Base-by-base conservation (phyloP, 768 basidiomycete genomes). In the Fomitopsis pulvina region DNA sequence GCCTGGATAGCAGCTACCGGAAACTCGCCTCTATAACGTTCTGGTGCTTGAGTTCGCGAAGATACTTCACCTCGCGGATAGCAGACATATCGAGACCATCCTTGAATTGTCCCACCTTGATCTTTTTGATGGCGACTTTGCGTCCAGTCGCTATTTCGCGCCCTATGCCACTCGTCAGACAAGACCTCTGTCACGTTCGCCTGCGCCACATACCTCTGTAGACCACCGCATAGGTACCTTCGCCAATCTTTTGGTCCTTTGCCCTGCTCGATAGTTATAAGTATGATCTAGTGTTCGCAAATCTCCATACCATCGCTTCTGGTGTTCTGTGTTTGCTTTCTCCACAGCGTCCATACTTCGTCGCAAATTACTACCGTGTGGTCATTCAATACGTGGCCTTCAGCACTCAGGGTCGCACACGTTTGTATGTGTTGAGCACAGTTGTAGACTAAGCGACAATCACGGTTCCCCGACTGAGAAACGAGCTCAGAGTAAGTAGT, bases 81-180 rank as follows among this genome's bases (percentile, higher is more conserved):
- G 96, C 96, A 53, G 92, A 95, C 93, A 99, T 97, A 69, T 98
- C 95, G 28, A 99, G 77, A 11, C 96, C 96, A 68, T 98, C 96
- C 65, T 94, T 95, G 75, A 95, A 93, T 59, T 89, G 88, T 4
- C 93, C 92, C 12, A 94, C 86, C 61, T 95, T 95, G 57, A 96
- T 95, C 69, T 98, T 98, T 73, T 99, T 99, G 59, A 99, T 95
- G 50, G 96, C 96, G 0, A 97, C 84, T 67, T 85, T 87, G n/a
- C 83, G 73, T 26, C 82, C 82, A 2, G 87, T 89, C 0, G 81
- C 70, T 16, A 78, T 74, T 59, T 92, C 86, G 54, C 83, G 75
- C 22, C 89, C 91, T 92, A 54, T 2, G 38, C 41, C 25, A 24
- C 20, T 22, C 32, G 24, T 47, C 21, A 50, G 25, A 5, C 47